Evolutionary conservation across 345 rosid species (phyloP).

Genomic region (Murraya koenigii): DNA sequence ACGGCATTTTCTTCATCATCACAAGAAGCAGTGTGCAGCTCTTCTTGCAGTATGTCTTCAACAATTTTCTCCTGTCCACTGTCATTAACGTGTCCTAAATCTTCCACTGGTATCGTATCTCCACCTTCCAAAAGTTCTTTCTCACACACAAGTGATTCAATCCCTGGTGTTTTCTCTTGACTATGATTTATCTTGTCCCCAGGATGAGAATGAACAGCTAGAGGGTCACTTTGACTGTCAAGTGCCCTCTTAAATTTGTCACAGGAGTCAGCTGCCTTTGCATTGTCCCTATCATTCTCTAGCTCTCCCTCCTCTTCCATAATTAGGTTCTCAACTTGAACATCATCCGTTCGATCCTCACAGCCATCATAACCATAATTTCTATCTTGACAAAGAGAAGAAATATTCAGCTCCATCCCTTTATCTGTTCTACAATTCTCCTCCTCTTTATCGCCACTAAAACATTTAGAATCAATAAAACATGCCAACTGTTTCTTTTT

Average conservation of each 20-base stretch:
- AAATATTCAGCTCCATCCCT: background rate
- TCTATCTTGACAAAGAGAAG: background rate
- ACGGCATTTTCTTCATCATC: slow-evolving; percentile 7
- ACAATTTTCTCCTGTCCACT: background rate
- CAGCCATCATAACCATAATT: background rate
- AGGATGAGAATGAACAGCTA: background rate
- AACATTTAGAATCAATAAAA: slow-evolving; percentile 23
- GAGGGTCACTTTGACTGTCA: background rate
- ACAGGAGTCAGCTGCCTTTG: background rate
- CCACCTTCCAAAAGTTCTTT: slow-evolving; percentile 6
- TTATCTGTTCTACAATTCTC: background rate
- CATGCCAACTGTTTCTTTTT: slow-evolving; percentile 23
- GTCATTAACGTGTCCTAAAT: slow-evolving; percentile 9
- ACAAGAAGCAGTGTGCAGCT: background rate
- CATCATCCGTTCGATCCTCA: background rate
- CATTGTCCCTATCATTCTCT: background rate
- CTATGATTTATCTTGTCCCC: background rate
- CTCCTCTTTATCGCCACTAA: slow-evolving; percentile 10
- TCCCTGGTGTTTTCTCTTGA: background rate
- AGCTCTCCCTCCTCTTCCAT: background rate
- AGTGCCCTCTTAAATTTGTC: background rate
- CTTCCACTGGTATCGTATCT: slow-evolving; percentile 12
- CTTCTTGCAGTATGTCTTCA: slow-evolving; percentile 2
- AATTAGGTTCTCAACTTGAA: background rate
- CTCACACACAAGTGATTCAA: too few species aligned